Evolutionary conservation across 352 stramenopile genomes (phyloP).

Genomic region (Pythium grandisporangium): DNA sequence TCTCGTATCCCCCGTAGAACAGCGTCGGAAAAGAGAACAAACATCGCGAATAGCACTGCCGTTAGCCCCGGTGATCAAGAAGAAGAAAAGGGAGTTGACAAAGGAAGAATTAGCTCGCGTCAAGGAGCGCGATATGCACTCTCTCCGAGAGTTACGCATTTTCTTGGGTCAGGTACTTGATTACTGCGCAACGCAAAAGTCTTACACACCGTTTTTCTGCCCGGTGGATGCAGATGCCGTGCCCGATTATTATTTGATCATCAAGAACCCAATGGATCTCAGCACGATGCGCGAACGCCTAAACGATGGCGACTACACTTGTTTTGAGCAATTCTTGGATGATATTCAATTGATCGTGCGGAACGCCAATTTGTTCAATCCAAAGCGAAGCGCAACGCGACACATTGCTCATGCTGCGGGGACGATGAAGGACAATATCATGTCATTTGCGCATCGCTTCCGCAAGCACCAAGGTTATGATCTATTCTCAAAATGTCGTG

Average conservation of each 20-base stretch:
- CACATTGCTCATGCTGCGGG: conserved; percentile 74
- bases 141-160: conserved; percentile 79
- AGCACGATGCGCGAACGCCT: conserved; percentile 85
- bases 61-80: conserved; percentile 35
- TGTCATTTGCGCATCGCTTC: conserved; percentile 84
- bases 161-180: conserved; percentile 81
- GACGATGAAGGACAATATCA: conserved; percentile 86
- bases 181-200: conserved; percentile 65
- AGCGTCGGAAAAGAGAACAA: too few species aligned
- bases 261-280: conserved; percentile 83
- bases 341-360: conserved; percentile 84
- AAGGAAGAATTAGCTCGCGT: conserved; percentile 29
- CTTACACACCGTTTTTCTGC: conserved; percentile 58
- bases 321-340: conserved; percentile 80
- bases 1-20: conserved; percentile 24
- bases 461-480: conserved; percentile 83
- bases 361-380: conserved; percentile 89
- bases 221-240: conserved; percentile 72
- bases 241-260: conserved; percentile 86
- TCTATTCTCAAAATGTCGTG: conserved; percentile 79
- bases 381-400: conserved; percentile 57
- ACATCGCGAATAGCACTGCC: too few species aligned
- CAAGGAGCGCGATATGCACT: conserved; percentile 74
- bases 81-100: conserved; percentile 16
- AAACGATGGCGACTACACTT: conserved; percentile 85